Evolutionary conservation across 1,284 basidiomycete species (phyloP), one percentile per base, ranked within the genome.

Genomic region (Cryptococcus sp.): DNA sequence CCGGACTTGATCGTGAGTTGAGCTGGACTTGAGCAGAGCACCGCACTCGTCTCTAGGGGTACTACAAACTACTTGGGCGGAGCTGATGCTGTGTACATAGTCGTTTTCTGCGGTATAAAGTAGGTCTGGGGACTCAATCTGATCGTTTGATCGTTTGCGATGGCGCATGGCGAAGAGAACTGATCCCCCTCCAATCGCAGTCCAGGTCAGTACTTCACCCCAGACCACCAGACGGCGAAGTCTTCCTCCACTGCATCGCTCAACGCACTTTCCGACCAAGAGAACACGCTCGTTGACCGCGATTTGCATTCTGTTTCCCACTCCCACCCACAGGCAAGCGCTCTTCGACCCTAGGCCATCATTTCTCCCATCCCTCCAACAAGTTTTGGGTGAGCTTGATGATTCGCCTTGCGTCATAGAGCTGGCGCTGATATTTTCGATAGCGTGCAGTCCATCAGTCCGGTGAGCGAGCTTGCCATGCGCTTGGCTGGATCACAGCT

Each of bases 321-420:
- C 87, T 60, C 19, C 53, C 45, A 3, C 87, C 84, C 68, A 84
- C 85, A 16, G 87, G 87, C 1, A 76, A 84, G 54, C 81, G 74
- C 66, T 88, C 86, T 1, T 85, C 87, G 0, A 79, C 81, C 53
- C 77, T 82, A 5, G 88, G 88, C 0, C 85, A 88, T 71, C 88
- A 90, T 71, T 91, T 86, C 69, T 87, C 84, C 0, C 84, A 87
- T 65, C 85, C 84, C 1, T 85, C 84, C 0, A 91, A 91, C 70
- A 78, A 78, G 60, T 80, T 77, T 59, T 80, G 76, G 75, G 73
- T 74, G 45, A 51, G 71, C 58, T 16, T 11, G 20, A 7, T 20
- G n/a, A 20, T 22, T 31, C 25, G 17, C 44, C 10, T 6, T 41
- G 35, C 15, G 8, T 42, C 23, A 39, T 45, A 25, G 23, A 13